Base-by-base conservation (phyloP, 768 basidiomycete species). In the Coprinopsis strossmayeri region DNA sequence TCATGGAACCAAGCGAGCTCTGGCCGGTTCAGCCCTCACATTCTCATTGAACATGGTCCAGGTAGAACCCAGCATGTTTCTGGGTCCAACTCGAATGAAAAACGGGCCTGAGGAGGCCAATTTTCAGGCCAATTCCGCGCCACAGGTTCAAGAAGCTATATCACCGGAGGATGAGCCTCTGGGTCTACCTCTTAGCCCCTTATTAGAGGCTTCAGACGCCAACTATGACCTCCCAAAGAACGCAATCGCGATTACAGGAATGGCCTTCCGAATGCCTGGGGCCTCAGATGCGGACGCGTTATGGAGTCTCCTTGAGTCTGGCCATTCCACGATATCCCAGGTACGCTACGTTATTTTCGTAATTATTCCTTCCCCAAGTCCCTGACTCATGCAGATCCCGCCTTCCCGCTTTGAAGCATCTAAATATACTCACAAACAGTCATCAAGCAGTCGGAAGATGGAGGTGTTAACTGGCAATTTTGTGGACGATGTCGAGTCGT, bases 211-310 rank as follows among this genome's bases (percentile, higher is more conserved):
- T n/a, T n/a, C n/a, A 9, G 9, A 24, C 21, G 18, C 9, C 24
- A 10, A n/a, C n/a, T n/a, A n/a, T n/a, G n/a, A n/a, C 40, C 10
- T 21, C 13, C 11, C 24, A 42, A 58, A 25, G 60, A 78, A 39
- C 73, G 79, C 43, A 2, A 77, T 88, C 41, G 87, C 86, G 0
- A 77, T 87, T 48, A 67, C 87, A 41, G 87, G 86, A 7, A 85
- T 87, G 82, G 79, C 83, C 1, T 69, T 79, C 34, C 76, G 72
- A 42, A 65, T 75, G 66, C 74, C 74, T n/a, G 78, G 82, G 2
- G 82, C 83, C 2, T 54, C 64, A 1, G 68, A 72, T 55, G 54
- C 64, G 2, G 60, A 64, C 5, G 62, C 72, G 46, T 65, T 88
- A 1, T 87, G 86, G 86, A 63, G 75, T 9, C 23, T 85, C 3